Evolutionary conservation across 306 rosid species (phyloP).

Genomic region (Canavalia ensiformis): DNA sequence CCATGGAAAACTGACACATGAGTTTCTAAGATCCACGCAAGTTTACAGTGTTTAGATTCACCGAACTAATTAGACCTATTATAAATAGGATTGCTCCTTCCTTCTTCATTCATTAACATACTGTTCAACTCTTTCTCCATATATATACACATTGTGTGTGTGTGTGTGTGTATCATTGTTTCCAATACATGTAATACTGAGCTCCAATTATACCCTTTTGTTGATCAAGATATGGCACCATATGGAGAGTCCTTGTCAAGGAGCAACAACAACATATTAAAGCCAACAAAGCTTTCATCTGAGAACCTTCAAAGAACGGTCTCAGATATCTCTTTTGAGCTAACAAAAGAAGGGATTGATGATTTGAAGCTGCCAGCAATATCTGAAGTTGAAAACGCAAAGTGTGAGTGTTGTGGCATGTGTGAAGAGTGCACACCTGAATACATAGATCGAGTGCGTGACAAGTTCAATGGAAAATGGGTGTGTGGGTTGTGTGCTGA

Average conservation of each 20-base stretch:
- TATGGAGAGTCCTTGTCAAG: constrained; percentile 68
- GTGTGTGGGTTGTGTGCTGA: constrained; percentile 89
- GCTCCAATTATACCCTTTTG: too few relatives aligned
- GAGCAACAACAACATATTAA: constrained; percentile 53
- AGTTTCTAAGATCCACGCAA: constrained; percentile 64
- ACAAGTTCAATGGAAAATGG: constrained; percentile 75
- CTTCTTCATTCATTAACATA: constrained; percentile 34
- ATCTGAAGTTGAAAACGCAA: constrained; percentile 82
- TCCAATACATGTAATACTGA: not conserved
- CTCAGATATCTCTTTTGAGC: constrained; percentile 82
- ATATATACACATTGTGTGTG: too few relatives aligned
- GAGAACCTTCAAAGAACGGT: constrained; percentile 72
- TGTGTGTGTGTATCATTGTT: not conserved
- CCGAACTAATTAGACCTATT: constrained; percentile 12
- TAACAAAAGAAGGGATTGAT: constrained; percentile 58
- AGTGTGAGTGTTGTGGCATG: constrained; percentile 98
- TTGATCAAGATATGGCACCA: constrained; percentile 69
- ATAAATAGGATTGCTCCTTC: constrained; percentile 60
- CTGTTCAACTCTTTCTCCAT: not conserved
- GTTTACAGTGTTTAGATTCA: not conserved
- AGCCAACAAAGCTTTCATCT: constrained; percentile 67
- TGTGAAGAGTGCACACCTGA: constrained; percentile 89
- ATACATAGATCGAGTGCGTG: constrained; percentile 76
- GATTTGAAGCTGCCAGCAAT: constrained; percentile 63
- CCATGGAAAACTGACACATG: constrained; percentile 59